phyloP scores from a whole-genome alignment of 306 rosid species.

The Quercus alba region DNA sequence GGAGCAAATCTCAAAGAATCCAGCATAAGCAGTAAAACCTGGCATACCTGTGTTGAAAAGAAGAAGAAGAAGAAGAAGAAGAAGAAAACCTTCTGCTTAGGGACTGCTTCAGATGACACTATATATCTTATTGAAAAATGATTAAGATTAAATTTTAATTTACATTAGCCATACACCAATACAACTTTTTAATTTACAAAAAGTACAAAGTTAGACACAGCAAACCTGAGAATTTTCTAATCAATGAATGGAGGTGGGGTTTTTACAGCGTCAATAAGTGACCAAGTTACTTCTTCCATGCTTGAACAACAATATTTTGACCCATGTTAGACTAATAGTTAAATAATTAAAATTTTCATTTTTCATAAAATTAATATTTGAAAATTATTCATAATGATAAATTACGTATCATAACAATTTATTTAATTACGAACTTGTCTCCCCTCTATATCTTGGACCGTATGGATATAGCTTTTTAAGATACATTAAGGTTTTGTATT shows the following conservation, averaged over 20 bases:
- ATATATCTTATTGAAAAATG: not conserved
- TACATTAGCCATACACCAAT: not conserved
- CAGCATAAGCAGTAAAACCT: constrained; percentile 54
- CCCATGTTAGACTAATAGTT: not conserved
- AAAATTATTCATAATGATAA: not conserved
- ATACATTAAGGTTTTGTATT: too few species aligned
- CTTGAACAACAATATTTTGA: not conserved
- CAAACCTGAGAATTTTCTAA: not conserved
- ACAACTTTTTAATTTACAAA: not conserved
- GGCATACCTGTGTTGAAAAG: constrained; percentile 35
- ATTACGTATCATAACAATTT: not conserved
- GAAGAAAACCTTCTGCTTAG: not conserved
- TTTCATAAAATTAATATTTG: not conserved
- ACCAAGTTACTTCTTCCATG: not conserved
- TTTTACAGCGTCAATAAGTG: not conserved
- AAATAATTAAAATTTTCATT: not conserved
- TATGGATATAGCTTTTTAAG: too few species aligned
- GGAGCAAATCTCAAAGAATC: constrained; percentile 43
- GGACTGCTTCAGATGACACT: not conserved
- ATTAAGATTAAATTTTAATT: not conserved
- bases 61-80: too few species aligned
- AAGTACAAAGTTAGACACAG: not conserved
- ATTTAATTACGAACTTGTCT: not conserved
- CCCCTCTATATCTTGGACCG: not conserved
- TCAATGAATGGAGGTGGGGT: not conserved